Evolutionary conservation across 225 moss, liverwort and hornwort species (phyloP).

Genomic region (Lunularia cruciata): DNA sequence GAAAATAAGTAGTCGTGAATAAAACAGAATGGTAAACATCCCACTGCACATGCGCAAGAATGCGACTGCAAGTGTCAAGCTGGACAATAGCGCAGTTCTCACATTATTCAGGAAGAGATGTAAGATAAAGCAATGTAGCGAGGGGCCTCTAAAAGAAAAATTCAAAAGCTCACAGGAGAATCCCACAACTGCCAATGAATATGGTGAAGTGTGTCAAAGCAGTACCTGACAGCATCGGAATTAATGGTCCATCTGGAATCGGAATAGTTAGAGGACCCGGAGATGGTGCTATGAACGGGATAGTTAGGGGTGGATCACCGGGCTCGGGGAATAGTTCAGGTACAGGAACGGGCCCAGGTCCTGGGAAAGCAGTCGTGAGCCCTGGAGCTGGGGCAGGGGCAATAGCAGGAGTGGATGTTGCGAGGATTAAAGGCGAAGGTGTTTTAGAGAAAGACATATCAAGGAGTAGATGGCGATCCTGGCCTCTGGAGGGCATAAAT

Average conservation of each 20-base stretch:
- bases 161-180: too few species aligned
- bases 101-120: too few species aligned
- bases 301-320: slow-evolving; percentile 44
- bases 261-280: slow-evolving; percentile 38
- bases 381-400: neutral
- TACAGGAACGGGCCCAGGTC: slow-evolving; percentile 22
- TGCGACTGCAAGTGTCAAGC: too few species aligned
- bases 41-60: too few species aligned
- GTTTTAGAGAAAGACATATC: neutral
- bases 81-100: too few species aligned
- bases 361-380: neutral
- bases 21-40: too few species aligned
- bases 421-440: slow-evolving; percentile 1
- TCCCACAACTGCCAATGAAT: too few species aligned
- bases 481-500: neutral
- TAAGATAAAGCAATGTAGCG: too few species aligned
- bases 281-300: slow-evolving; percentile 41
- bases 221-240: slow-evolving; percentile 20
- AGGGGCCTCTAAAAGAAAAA: too few species aligned
- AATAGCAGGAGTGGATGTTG: slow-evolving; percentile 10
- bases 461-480: slow-evolving; percentile 26
- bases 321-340: slow-evolving; percentile 37
- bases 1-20: slow-evolving; percentile 33
- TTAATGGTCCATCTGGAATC: slow-evolving; percentile 31
- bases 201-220: slow-evolving; percentile 4